Conservation (phyloP, 129 eudicot genomes). For the Centrapalus pauciflorus region DNA sequence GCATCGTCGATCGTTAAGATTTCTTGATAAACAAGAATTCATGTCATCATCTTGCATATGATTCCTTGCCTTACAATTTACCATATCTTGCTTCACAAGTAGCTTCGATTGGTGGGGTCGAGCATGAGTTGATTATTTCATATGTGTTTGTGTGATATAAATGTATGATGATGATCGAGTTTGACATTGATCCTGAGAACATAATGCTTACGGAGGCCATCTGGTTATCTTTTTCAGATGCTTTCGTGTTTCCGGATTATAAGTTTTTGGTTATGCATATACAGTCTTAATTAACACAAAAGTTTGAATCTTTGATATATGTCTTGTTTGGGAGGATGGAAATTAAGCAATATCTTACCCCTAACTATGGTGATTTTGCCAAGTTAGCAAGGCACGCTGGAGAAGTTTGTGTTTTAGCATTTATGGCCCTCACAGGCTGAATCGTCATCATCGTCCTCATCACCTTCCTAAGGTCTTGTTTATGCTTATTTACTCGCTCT, state of each 20-base stretch:
- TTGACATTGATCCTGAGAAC: conserved; percentile 84
- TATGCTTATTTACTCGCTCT: too few species aligned
- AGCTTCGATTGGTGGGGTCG: too few species aligned
- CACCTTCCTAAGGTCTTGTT: too few species aligned
- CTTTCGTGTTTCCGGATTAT: background rate
- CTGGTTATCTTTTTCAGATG: conserved; percentile 94
- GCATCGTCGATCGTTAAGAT: too few species aligned
- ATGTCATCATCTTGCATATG: too few species aligned
- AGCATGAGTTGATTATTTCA: background rate
- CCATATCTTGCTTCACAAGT: too few species aligned
- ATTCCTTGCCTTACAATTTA: too few species aligned
- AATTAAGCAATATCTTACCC: conserved; percentile 31
- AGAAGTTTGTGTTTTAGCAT: conserved; percentile 36
- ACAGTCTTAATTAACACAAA: too few species aligned
- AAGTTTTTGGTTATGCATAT: background rate
- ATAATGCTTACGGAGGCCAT: conserved; percentile 98
- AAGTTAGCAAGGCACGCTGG: conserved; percentile 34
- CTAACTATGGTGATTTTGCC: conserved; percentile 25
- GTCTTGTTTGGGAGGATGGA: conserved; percentile 48
- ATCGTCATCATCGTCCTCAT: conserved; percentile 45
- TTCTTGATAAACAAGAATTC: too few species aligned
- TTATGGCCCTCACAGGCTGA: conserved; percentile 31
- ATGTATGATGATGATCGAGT: conserved; percentile 58
- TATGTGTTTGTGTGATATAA: background rate
- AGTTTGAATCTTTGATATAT: background rate